A percentile compares a stretch with the other conserved stretches of the same genome.
These are phyloP conservation scores for Microstroma glucosiphilum DNA, from an alignment of 1,284 basidiomycete genomes.

Conservation along the genomic window DNA sequence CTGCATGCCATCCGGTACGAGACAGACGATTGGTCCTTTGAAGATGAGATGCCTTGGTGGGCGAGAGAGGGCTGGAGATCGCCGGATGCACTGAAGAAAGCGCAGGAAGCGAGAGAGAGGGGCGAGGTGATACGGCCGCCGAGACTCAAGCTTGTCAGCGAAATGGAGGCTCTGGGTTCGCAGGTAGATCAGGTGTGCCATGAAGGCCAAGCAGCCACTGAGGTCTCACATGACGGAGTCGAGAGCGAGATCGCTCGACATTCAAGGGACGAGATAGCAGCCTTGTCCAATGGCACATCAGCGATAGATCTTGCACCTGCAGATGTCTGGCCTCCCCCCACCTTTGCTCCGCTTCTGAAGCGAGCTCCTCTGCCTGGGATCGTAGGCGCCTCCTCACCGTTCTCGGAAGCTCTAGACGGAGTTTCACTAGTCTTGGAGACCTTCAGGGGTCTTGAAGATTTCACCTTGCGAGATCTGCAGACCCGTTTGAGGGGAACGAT, in stretches of 20 bases:
- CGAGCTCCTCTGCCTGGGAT: too few species aligned
- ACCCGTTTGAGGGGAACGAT: neutral
- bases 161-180: neutral
- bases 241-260: neutral
- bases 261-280: neutral
- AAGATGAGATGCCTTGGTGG: conserved; percentile 50
- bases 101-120: conserved; percentile 13
- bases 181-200: too few species aligned
- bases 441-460: conserved; percentile 39
- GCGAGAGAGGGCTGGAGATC: conserved; percentile 34
- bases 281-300: too few species aligned
- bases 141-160: conserved; percentile 2
- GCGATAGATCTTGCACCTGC: neutral
- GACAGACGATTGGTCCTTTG: conserved; percentile 46
- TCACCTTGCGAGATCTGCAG: conserved; percentile 33
- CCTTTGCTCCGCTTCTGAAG: conserved; percentile 5
- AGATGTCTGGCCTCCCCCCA: conserved; percentile 9
- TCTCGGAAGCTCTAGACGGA: too few species aligned
- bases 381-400: too few species aligned
- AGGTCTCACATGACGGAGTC: neutral
- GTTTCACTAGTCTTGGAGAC: conserved; percentile 15
- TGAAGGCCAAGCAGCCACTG: neutral
- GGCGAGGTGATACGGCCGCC: conserved; percentile 6
- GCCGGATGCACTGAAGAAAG: neutral
- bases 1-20: conserved; percentile 51